Base-by-base conservation (phyloP, 1,284 basidiomycete species). In the Boletus sp. region DNA sequence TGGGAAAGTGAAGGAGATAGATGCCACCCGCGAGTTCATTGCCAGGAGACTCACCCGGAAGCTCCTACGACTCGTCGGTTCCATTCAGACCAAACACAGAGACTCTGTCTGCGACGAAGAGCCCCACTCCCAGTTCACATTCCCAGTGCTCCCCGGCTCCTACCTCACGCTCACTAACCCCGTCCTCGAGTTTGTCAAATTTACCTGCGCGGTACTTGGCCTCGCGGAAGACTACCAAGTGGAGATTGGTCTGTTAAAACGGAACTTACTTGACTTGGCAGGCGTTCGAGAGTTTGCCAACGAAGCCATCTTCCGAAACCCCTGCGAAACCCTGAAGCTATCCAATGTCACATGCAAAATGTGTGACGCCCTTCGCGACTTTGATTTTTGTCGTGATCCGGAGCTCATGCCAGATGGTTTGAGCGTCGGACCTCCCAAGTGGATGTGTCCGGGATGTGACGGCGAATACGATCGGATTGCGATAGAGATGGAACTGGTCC, bases 341-440 rank as follows among this genome's bases (percentile, higher is more conserved):
- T 77, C 85, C 20, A 91, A 91, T 64, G 88, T 98, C 22, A 89
- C 94, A 22, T 99, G 96, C 67, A 81, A 80, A 45, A 82, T 88
- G 60, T 99, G 96, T 71, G 94, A 94, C 67, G 75, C 79, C 19
- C 80, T 95, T 51, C 82, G 91, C 16, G 92, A 94, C 66, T 89
- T 99, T 56, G 95, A 99, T 66, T 87, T 98, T 56, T 96, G 94
- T 64, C 81, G 94, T n/a, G 94, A 97, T 66, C 77, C 84, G 6
- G 91, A 94, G 53, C 77, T 96, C 35, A 73, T 93, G 42, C 86
- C 89, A 0, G 73, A 74, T 55, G 64, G 75, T 26, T 67, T 72
- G 32, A 72, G 75, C 19, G 64, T 74, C 8, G 69, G 61, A 20
- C 54, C 70, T 19, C 72, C 76, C 9, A 78, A 80, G 61, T 90